These are phyloP conservation scores for Dryadomyces quercus-mongolicae DNA, from an alignment of 2,329 filamentous ascomycete genomes.

Conservation along the genomic window DNA sequence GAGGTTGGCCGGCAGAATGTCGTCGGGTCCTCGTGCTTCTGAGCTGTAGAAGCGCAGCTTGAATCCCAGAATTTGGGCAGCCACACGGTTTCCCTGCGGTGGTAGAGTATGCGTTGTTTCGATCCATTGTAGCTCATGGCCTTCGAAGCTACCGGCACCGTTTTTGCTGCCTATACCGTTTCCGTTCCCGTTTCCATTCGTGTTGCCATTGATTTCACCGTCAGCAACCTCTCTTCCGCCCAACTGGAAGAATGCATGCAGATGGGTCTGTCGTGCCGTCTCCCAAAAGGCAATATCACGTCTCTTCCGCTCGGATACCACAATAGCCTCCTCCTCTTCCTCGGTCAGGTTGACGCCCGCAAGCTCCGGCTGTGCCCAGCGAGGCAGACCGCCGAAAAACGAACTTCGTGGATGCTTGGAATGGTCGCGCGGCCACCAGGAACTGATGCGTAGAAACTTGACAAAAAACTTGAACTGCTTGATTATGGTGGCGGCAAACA, in stretches of 20 bases:
- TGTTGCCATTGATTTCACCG: neutral
- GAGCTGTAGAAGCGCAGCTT: constrained; percentile 94
- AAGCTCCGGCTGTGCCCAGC: constrained; percentile 71
- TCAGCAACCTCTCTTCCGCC: constrained; percentile 51
- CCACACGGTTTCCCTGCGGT: constrained; percentile 76
- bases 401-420: constrained; percentile 24
- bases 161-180: constrained; percentile 21
- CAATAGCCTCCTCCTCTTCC: constrained; percentile 54
- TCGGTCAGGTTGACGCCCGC: constrained; percentile 50
- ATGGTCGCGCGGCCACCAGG: constrained; percentile 82
- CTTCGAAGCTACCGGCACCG: constrained; percentile 24
- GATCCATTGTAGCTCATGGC: constrained; percentile 60
- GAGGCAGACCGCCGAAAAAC: constrained; percentile 58
- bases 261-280: constrained; percentile 59
- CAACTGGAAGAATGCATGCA: constrained; percentile 82
- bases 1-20: constrained; percentile 79
- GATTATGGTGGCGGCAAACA: constrained; percentile 86
- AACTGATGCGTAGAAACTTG: constrained; percentile 80
- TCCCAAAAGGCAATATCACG: constrained; percentile 76
- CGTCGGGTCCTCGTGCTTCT: constrained; percentile 55
- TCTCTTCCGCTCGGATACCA: constrained; percentile 42
- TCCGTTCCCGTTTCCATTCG: constrained; percentile 13
- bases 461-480: constrained; percentile 92
- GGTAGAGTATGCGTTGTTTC: constrained; percentile 68
- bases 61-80: constrained; percentile 90